phyloP scores from a whole-genome alignment of 345 rosid species.

The Jatropha curcas region DNA sequence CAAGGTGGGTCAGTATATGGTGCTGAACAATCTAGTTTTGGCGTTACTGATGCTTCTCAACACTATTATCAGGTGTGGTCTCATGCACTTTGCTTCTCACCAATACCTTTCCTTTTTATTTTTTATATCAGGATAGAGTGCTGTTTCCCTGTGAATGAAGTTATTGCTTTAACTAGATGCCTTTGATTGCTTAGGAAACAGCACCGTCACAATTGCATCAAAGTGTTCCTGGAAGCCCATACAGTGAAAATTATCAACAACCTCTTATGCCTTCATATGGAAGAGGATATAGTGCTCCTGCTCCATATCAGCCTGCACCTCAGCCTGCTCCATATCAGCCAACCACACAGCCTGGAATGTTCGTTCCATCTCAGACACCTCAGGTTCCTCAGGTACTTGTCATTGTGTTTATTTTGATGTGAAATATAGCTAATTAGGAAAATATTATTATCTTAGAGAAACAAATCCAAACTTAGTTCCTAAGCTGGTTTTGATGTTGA shows the following conservation, averaged over 20 bases:
- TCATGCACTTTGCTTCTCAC: constrained; percentile 7
- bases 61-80: constrained; percentile 47
- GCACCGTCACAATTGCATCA: constrained; percentile 46
- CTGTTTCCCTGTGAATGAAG: constrained; percentile 13
- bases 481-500: neutral
- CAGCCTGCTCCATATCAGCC: neutral
- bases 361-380: constrained; percentile 68
- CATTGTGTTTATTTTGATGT: constrained; percentile 5
- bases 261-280: constrained; percentile 44
- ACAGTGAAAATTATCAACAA: constrained; percentile 64
- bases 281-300: constrained; percentile 51
- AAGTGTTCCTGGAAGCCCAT: constrained; percentile 48
- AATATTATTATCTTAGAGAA: neutral
- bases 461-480: neutral
- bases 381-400: constrained; percentile 53
- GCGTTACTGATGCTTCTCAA: constrained; percentile 38
- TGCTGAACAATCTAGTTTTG: constrained; percentile 32
- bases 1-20: constrained; percentile 33
- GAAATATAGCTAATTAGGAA: neutral
- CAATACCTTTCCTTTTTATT: neutral
- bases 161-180: constrained; percentile 2
- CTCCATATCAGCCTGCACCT: constrained; percentile 34
- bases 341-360: constrained; percentile 35
- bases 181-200: constrained; percentile 34
- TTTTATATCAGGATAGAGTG: constrained; percentile 1